Base-by-base conservation (phyloP, 108 stramenopile species). In the Seminavis robusta region DNA sequence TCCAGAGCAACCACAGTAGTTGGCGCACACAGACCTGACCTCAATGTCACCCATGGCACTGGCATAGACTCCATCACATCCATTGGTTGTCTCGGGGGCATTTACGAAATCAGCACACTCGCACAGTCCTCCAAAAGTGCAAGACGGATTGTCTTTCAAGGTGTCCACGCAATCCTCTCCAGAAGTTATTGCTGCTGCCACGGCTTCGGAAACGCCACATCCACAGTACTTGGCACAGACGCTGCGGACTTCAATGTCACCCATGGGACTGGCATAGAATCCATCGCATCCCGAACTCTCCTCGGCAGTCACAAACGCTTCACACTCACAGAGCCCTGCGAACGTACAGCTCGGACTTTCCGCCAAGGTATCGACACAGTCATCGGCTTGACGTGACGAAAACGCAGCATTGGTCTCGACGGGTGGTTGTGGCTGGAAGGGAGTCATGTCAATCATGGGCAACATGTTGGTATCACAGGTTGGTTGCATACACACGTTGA, bases 191-290 rank as follows among this genome's bases (percentile, higher is more conserved):
- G n/a, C n/a, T n/a, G n/a, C n/a, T n/a, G n/a, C n/a, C n/a, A n/a
- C n/a, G n/a, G n/a, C n/a, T n/a, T n/a, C n/a, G n/a, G n/a, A n/a
- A n/a, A n/a, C n/a, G n/a, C n/a, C n/a, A n/a, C 31, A 16, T 16
- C 37, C 37, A 23, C 59, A 61, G 25, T 48, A 32, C n/a, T 21
- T 28, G 21, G 30, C 49, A 51, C 59, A 61, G 11, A 61, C 48
- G 8, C 11, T 6, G 13, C 33, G 33, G 32, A 61, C 31, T 21
- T 21, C 26, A 33, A 61, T 51, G 16, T 49, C 59, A 13, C 59
- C 59, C 28, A 28, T 16, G 23, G 21, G 15, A 28, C 30, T 51
- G 13, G 49, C 24, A 16, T 43, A 44, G 19, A 57, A 11, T 7
- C 56, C 56, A 24, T 27, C 42, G 19, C 56, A 57, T 19, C 56